phyloP scores from a whole-genome alignment of 805 yeast genomes.

The Ogataea paradorogensis region DNA sequence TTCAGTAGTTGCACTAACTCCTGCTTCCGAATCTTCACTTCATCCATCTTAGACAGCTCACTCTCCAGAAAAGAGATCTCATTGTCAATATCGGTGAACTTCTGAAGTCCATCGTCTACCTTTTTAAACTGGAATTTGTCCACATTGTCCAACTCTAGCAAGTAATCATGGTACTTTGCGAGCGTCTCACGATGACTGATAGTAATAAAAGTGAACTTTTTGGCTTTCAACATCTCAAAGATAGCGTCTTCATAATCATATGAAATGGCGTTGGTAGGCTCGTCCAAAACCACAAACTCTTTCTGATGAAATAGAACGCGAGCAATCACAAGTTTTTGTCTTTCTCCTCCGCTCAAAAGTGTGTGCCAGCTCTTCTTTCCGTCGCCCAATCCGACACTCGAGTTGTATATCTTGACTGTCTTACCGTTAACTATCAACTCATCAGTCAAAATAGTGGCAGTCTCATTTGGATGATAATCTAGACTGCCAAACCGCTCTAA shows the following conservation, averaged over 20 bases:
- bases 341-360: constrained; percentile 94
- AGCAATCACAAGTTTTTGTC: constrained; percentile 87
- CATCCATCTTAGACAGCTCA: constrained; percentile 56
- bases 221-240: constrained; percentile 68
- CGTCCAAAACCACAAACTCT: constrained; percentile 80
- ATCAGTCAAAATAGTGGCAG: constrained; percentile 21
- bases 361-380: constrained; percentile 63
- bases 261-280: constrained; percentile 90
- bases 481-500: constrained; percentile 58
- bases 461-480: constrained; percentile 39
- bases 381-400: constrained; percentile 26
- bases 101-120: constrained; percentile 28
- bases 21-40: constrained; percentile 56
- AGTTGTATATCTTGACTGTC: constrained; percentile 25
- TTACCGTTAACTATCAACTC: constrained; percentile 29
- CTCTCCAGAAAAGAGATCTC: constrained; percentile 67
- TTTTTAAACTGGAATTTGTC: constrained; percentile 48
- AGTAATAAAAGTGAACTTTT: constrained; percentile 74
- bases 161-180: constrained; percentile 78
- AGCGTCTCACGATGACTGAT: constrained; percentile 80
- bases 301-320: constrained; percentile 79
- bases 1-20: constrained; percentile 55
- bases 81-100: constrained; percentile 64
- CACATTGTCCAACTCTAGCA: constrained; percentile 63
- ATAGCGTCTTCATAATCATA: constrained; percentile 86